A percentile compares a stretch with the other conserved stretches of the same genome.
Conservation (phyloP, 2,329 filamentous ascomycete genomes). For the Colletotrichum eleusines region DNA sequence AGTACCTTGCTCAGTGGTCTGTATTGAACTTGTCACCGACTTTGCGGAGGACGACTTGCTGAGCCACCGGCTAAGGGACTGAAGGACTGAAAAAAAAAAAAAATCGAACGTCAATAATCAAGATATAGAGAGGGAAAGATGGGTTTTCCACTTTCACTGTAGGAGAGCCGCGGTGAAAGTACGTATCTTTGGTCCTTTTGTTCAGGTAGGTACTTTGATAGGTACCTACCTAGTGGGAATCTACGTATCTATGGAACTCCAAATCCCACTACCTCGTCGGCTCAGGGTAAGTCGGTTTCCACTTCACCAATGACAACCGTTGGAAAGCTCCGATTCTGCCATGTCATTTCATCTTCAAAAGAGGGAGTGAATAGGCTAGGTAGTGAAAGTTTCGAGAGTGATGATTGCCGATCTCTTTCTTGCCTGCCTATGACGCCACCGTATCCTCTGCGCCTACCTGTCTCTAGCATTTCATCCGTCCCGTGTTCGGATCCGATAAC, state of each 20-base stretch:
- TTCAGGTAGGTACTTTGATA: not conserved
- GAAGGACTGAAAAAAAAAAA: not conserved
- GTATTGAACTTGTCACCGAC: not conserved
- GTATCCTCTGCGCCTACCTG: not conserved
- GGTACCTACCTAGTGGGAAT: not conserved
- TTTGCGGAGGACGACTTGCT: constrained; percentile 3
- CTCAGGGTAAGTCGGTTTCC: not conserved
- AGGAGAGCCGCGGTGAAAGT: constrained; percentile 1
- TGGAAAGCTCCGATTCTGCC: not conserved
- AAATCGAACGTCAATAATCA: not conserved
- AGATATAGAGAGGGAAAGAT: constrained; percentile 16
- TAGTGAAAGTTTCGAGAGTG: not conserved
- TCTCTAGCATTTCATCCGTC: constrained; percentile 8
- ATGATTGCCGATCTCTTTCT: not conserved
- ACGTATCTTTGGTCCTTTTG: constrained; percentile 1
- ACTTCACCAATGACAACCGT: not conserved
- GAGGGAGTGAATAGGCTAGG: not conserved
- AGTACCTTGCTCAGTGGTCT: not conserved
- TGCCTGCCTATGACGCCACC: not conserved
- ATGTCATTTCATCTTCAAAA: not conserved
- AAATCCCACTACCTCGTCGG: not conserved
- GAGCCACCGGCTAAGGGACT: not conserved
- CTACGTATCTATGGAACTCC: not conserved
- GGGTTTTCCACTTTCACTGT: constrained; percentile 12
- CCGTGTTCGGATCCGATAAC: constrained; percentile 30